phyloP scores from a whole-genome alignment of 192 early-diverging fungal genomes.

The Piromyces finnis region DNA sequence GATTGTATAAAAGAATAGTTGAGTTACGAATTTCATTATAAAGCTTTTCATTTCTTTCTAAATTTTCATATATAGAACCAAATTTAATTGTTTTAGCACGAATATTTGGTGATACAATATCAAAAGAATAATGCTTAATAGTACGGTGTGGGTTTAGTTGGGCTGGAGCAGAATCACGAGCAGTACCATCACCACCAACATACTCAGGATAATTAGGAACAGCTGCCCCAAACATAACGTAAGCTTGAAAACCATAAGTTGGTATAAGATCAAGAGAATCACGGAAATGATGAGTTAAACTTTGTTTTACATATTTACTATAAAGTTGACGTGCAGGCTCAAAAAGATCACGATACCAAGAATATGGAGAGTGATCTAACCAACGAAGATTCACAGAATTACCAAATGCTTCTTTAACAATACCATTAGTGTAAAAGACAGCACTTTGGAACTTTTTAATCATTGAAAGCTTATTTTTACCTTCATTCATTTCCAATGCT shows the following conservation, averaged over 20 bases:
- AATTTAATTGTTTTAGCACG: neutral
- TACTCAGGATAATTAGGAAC: neutral
- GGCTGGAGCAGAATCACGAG: neutral
- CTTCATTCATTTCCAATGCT: neutral
- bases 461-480: neutral
- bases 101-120: neutral
- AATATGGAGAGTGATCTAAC: neutral
- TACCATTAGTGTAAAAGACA: neutral
- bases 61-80: neutral
- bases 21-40: neutral
- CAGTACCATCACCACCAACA: neutral
- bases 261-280: neutral
- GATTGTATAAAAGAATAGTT: neutral
- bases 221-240: neutral
- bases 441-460: neutral
- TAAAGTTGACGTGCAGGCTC: neutral
- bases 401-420: neutral
- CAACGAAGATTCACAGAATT: neutral
- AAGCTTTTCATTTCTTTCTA: neutral
- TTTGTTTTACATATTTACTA: neutral
- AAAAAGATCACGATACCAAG: neutral
- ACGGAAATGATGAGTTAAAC: neutral
- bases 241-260: neutral
- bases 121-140: neutral
- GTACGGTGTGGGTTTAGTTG: neutral